Percentiles rank a stretch among this genome's conserved stretches.
phyloP scores from a whole-genome alignment of 768 basidiomycete genomes.

The Terana coerulea region DNA sequence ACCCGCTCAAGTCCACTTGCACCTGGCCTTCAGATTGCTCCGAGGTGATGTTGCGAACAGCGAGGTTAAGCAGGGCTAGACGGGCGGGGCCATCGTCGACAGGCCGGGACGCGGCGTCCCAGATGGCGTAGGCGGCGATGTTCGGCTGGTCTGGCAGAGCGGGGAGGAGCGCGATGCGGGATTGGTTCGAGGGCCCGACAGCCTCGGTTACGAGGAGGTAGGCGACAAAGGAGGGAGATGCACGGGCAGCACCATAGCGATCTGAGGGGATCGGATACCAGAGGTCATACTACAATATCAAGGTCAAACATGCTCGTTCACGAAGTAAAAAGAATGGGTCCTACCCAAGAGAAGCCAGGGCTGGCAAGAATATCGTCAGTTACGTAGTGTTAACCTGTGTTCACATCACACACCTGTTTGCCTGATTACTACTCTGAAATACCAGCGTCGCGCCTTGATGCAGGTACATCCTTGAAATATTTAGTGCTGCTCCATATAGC shows the following conservation, averaged over 20 bases:
- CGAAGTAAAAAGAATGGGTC: conserved; percentile 1
- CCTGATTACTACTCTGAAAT: conserved; percentile 28
- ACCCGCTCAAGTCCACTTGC: conserved; percentile 17
- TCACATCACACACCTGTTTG: conserved; percentile 22
- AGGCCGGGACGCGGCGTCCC: conserved; percentile 19
- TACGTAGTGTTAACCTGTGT: neutral
- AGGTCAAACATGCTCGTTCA: neutral
- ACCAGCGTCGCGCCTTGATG: conserved; percentile 34
- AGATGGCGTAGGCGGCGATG: conserved; percentile 30
- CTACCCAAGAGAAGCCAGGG: conserved; percentile 25
- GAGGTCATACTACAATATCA: conserved; percentile 26
- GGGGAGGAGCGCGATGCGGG: conserved; percentile 22
- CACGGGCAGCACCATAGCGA: conserved; percentile 24
- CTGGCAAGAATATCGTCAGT: conserved; percentile 1
- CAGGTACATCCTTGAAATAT: conserved; percentile 30
- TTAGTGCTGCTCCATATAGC: conserved; percentile 25
- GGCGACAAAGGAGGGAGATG: conserved; percentile 29
- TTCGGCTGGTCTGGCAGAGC: conserved; percentile 14
- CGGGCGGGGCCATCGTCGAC: conserved; percentile 15
- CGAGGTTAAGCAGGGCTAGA: conserved; percentile 28
- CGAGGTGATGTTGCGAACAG: conserved; percentile 20
- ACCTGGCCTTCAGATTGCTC: conserved; percentile 10
- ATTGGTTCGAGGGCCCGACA: conserved; percentile 22
- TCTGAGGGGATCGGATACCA: conserved; percentile 27
- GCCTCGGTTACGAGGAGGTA: conserved; percentile 31